Evolutionary conservation across 306 rosid genomes (phyloP).

Genomic region (Quercus berberidifolia): DNA sequence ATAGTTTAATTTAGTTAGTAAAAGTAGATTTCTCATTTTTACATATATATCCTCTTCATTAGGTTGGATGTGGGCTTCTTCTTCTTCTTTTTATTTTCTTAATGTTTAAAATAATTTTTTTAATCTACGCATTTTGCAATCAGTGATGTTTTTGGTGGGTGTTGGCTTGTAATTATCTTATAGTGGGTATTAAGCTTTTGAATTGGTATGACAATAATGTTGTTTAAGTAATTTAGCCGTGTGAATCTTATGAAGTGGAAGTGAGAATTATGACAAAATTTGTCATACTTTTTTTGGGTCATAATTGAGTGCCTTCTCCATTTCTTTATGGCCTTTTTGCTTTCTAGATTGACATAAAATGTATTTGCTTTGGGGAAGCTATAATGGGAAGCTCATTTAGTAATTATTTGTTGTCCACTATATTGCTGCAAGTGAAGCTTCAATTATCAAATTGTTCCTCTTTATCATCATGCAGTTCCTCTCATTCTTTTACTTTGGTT

Average conservation of each 20-base stretch:
- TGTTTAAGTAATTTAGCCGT: not conserved
- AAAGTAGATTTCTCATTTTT: not conserved
- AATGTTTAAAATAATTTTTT: not conserved
- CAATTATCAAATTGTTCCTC: no score
- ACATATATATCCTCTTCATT: not conserved
- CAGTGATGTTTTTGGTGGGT: not conserved
- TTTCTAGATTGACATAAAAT: no score
- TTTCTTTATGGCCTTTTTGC: not conserved
- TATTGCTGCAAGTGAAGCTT: no score
- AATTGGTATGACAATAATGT: not conserved
- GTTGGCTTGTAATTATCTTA: not conserved
- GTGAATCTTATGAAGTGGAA: not conserved
- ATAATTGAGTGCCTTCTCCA: not conserved
- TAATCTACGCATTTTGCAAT: not conserved
- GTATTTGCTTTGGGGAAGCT: no score
- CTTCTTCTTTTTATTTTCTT: not conserved
- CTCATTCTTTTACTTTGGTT: no score
- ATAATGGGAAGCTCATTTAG: no score
- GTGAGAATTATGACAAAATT: conserved; percentile 3
- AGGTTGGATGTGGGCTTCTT: not conserved
- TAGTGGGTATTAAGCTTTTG: not conserved
- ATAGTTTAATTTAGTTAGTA: not conserved
- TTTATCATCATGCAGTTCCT: no score
- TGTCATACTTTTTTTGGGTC: not conserved
- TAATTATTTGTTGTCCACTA: no score